phyloP scores from a whole-genome alignment of 2,329 filamentous ascomycete genomes.

The Fusarium sp. region DNA sequence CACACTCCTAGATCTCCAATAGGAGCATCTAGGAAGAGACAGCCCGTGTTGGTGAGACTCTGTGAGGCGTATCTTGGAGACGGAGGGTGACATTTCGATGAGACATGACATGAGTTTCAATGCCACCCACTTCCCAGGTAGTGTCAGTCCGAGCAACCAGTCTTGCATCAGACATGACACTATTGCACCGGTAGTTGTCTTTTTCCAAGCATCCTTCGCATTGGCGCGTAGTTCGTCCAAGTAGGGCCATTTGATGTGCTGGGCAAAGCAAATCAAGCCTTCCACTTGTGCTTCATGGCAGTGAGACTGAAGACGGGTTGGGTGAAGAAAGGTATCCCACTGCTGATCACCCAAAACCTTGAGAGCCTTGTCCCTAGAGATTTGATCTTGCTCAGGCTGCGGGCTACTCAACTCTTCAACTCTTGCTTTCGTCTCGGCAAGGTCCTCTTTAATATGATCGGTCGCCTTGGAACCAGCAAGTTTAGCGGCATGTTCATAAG shows the following conservation, averaged over 20 bases:
- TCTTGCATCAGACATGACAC: neutral
- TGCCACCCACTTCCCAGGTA: slow-evolving; percentile 7
- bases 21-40: neutral
- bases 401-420: neutral
- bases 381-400: neutral
- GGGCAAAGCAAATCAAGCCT: slow-evolving; percentile 5
- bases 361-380: neutral
- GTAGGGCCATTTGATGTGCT: slow-evolving; percentile 14
- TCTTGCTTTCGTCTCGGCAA: neutral
- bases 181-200: neutral
- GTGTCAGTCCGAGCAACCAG: slow-evolving; percentile 11
- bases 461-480: neutral
- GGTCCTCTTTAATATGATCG: neutral
- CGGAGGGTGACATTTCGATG: neutral
- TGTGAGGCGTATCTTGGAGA: neutral
- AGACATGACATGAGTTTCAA: slow-evolving; percentile 11
- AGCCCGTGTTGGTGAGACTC: neutral
- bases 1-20: slow-evolving; percentile 11
- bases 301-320: neutral
- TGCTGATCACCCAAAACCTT: neutral
- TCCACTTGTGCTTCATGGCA: slow-evolving; percentile 14
- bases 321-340: slow-evolving; percentile 1
- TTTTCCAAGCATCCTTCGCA: slow-evolving; percentile 1
- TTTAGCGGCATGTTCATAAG: neutral
- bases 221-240: neutral